A percentile compares a stretch with the other conserved stretches of the same genome.
These are phyloP conservation scores for Hyaloscypha bicolor DNA, from an alignment of 495 filamentous ascomycete species.

Conservation along the genomic window DNA sequence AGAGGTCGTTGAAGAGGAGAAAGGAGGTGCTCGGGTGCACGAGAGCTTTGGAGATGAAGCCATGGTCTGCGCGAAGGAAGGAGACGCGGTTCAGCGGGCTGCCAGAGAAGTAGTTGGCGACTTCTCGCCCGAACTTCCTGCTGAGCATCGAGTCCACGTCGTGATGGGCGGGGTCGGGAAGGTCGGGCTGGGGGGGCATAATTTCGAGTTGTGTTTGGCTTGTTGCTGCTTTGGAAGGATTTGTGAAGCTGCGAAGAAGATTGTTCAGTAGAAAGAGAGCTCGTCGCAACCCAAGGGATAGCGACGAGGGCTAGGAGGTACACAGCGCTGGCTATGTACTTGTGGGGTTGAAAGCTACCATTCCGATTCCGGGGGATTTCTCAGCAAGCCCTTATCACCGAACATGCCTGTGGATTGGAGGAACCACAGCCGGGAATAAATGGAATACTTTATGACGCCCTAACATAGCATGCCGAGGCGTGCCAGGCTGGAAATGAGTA, in stretches of 20 bases:
- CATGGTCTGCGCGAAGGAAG: conserved; percentile 79
- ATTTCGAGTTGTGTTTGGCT: background rate
- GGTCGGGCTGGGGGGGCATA: conserved; percentile 41
- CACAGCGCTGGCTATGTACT: conserved; percentile 10
- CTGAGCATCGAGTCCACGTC: conserved; percentile 82
- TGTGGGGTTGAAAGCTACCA: conserved; percentile 8
- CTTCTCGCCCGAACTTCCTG: conserved; percentile 85
- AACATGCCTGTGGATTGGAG: conserved; percentile 1
- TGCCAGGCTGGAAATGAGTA: background rate
- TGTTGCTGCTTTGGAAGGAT: background rate
- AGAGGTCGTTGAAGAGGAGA: conserved; percentile 76
- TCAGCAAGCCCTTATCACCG: conserved; percentile 16
- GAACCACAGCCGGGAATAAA: conserved; percentile 5
- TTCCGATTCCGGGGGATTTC: conserved; percentile 1
- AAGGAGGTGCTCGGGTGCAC: conserved; percentile 71
- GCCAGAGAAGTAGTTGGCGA: conserved; percentile 95
- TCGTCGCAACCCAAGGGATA: background rate
- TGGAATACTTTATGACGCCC: too few species aligned
- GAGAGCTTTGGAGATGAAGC: conserved; percentile 77
- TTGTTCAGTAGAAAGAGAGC: background rate
- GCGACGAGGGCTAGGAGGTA: background rate
- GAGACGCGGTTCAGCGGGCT: conserved; percentile 65
- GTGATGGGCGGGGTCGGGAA: conserved; percentile 45
- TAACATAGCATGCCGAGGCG: too few species aligned
- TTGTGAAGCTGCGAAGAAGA: background rate